phyloP scores from a whole-genome alignment of 2,329 filamentous ascomycete genomes.

The Aspergillus spinulosporus region DNA sequence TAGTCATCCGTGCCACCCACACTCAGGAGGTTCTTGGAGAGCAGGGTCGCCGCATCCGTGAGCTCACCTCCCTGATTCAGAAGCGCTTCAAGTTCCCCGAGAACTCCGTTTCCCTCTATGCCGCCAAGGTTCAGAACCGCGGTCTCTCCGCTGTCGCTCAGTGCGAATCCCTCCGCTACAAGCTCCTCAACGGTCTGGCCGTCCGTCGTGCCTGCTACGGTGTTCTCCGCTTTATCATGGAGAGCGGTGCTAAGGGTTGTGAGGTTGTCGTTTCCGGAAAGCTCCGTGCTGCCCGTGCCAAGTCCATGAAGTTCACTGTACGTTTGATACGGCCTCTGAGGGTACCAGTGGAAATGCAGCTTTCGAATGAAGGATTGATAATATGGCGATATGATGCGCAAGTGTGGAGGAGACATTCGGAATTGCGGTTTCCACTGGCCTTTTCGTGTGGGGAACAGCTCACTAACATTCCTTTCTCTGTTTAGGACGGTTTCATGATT shows the following conservation, averaged over 20 bases:
- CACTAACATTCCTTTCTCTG: conserved; percentile 11
- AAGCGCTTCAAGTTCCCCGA: conserved; percentile 99
- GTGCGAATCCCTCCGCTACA: conserved; percentile 99
- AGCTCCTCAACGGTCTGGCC: conserved; percentile 98
- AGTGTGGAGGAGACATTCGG: background rate
- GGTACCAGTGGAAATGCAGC: background rate
- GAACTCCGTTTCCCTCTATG: conserved; percentile 99
- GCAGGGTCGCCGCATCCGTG: conserved; percentile 99
- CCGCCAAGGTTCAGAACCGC: conserved; percentile 99
- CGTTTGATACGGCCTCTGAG: conserved; percentile 30
- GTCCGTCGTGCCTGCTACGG: conserved; percentile 99
- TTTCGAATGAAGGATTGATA: background rate
- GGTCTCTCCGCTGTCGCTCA: conserved; percentile 99
- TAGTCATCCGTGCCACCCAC: conserved; percentile 97
- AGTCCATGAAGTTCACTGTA: conserved; percentile 99
- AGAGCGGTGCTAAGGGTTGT: conserved; percentile 98
- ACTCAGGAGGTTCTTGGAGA: conserved; percentile 99
- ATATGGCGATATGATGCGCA: background rate
- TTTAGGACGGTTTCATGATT: conserved; percentile 97
- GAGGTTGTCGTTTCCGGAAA: conserved; percentile 99
- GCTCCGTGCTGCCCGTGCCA: conserved; percentile 97
- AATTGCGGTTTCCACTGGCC: background rate
- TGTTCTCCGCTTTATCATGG: conserved; percentile 99
- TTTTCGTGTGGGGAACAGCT: conserved; percentile 8
- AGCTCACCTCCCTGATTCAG: conserved; percentile 99